Conservation (phyloP, 2,329 filamentous ascomycete species). For the Periconia sp. region DNA sequence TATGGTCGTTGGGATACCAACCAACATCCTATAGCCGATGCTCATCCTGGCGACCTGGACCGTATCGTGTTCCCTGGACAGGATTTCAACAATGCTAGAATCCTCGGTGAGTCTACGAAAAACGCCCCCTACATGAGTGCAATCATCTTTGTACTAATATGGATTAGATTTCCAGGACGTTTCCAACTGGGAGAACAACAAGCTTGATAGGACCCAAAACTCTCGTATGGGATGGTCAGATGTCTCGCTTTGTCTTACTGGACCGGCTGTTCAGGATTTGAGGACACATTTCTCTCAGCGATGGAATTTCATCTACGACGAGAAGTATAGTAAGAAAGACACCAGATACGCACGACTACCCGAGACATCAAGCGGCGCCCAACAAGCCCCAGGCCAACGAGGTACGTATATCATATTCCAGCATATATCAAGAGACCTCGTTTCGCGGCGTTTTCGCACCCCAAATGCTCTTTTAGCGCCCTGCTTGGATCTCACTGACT, state of each 20-base stretch:
- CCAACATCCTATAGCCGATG: constrained; percentile 81
- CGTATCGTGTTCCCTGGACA: constrained; percentile 83
- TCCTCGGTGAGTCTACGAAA: constrained; percentile 66
- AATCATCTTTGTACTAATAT: constrained; percentile 14
- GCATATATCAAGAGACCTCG: no score
- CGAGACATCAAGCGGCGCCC: constrained; percentile 31
- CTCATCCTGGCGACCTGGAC: constrained; percentile 75
- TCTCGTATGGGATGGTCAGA: constrained; percentile 95
- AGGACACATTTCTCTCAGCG: constrained; percentile 78
- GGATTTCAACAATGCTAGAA: constrained; percentile 86
- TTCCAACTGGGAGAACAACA: constrained; percentile 79
- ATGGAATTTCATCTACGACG: constrained; percentile 88
- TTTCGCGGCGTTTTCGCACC: no score
- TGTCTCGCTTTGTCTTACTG: constrained; percentile 73
- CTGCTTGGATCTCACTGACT: no score
- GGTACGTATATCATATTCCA: constrained; percentile 1
- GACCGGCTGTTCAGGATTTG: constrained; percentile 74
- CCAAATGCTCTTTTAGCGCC: no score
- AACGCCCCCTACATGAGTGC: neutral
- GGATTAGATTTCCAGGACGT: constrained; percentile 70
- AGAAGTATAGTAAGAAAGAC: constrained; percentile 71
- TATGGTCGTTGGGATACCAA: constrained; percentile 88
- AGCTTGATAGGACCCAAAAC: constrained; percentile 75
- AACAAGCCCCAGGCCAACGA: constrained; percentile 38
- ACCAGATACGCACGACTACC: constrained; percentile 48